phyloP scores from a whole-genome alignment of 352 stramenopile genomes.

The Pelagophyceae sp. region DNA sequence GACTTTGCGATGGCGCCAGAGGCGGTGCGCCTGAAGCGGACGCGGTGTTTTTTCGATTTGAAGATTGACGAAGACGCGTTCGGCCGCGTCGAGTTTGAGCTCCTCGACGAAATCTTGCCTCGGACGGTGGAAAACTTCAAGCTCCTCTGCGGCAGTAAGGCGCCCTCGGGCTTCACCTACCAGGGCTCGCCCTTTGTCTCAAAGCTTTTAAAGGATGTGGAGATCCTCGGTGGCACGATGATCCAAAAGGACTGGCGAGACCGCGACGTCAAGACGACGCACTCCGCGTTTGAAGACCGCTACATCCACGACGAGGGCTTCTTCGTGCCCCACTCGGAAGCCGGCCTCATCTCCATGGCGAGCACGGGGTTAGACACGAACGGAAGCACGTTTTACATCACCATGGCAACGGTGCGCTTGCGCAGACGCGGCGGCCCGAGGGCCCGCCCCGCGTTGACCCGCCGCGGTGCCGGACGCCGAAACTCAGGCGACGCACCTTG shows the following conservation, averaged over 20 bases:
- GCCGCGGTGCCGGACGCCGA: too few species aligned
- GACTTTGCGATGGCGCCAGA: constrained; percentile 30
- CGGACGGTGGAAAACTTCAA: constrained; percentile 36
- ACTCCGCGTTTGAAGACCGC: constrained; percentile 28
- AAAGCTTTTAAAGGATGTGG: constrained; percentile 29
- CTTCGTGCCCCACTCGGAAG: constrained; percentile 31
- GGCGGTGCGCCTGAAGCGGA: neutral
- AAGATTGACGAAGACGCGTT: constrained; percentile 25
- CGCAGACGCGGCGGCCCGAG: too few species aligned
- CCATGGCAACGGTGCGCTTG: neutral
- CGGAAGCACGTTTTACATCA: constrained; percentile 6
- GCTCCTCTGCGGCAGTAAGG: constrained; percentile 26
- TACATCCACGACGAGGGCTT: constrained; percentile 38
- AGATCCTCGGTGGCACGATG: constrained; percentile 32
- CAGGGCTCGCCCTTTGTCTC: constrained; percentile 18
- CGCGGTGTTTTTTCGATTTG: constrained; percentile 31
- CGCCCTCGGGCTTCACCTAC: neutral
- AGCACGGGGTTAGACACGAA: neutral
- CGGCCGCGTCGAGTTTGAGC: constrained; percentile 35
- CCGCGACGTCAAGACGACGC: constrained; percentile 16
- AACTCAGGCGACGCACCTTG: constrained; percentile 4
- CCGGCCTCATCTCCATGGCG: constrained; percentile 10
- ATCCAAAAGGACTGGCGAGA: constrained; percentile 10
- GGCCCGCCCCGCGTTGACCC: too few species aligned
- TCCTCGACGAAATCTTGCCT: constrained; percentile 33